Base-by-base conservation (phyloP, 495 filamentous ascomycete genomes). In the Corynascus novoguineensis region DNA sequence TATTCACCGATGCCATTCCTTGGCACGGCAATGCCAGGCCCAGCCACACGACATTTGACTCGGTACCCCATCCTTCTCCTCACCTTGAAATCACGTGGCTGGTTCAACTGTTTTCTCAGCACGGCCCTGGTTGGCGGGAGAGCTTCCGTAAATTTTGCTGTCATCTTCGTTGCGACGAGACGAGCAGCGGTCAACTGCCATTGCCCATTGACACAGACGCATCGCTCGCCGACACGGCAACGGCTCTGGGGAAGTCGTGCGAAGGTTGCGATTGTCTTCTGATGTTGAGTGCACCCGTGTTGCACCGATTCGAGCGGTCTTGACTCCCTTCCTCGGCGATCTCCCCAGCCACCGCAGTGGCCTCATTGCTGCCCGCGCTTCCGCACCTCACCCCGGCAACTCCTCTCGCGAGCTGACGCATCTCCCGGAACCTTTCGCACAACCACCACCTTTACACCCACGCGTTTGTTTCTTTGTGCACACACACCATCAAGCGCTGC, bases 151-250 rank as follows among this genome's bases (percentile, higher is more conserved):
- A 60, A 57, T 67, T 63, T 64, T 62, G 61, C 56, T 62, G 59
- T 57, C 58, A 58, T 64, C 62, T 61, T 63, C 55, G 59, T 67
- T 66, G 63, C 57, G 65, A 65, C 64, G 61, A 60, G 34, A 61
- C 34, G 32, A 32, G 25, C 7, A 31, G 19, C 17, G 34, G 17
- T 19, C 8, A 29, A 40, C 50, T 63, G 40, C 40, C 58, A 70
- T 71, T 66, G 45, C 56, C 62, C 65, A 71, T 71, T 71, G 67
- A 59, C 55, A 28, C 49, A 58, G 45, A 49, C 58, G 49, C 62
- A 68, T 64, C 59, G 45, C 60, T 31, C 59, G 53, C 35, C 58
- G 9, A 55, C 27, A 41, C 55, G 44, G 34, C 50, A 58, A 50
- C 28, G 22, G 44, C 46, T 46, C 28, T 11, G 53, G 50, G 58